Evolutionary conservation across 2,329 filamentous ascomycete species (phyloP).

Genomic region (Aureobasidium sp.): DNA sequence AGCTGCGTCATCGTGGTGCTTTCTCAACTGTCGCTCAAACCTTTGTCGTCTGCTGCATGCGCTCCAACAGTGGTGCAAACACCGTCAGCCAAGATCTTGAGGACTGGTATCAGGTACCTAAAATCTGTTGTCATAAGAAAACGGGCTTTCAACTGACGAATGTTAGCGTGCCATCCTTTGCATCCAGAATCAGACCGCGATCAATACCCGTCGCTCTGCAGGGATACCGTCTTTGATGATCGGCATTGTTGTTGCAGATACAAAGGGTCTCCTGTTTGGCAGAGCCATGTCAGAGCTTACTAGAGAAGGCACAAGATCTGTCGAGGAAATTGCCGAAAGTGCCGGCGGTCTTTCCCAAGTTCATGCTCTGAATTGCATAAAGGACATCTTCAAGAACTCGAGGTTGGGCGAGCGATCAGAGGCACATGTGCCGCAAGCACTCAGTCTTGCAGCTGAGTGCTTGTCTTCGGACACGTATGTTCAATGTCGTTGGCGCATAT

Average conservation of each 20-base stretch:
- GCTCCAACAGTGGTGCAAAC: conserved; percentile 24
- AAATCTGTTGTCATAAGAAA: background rate
- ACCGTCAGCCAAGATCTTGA: conserved; percentile 31
- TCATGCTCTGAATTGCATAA: conserved; percentile 87
- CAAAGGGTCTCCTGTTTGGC: conserved; percentile 48
- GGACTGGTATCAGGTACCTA: conserved; percentile 56
- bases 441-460: conserved; percentile 72
- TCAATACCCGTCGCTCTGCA: conserved; percentile 78
- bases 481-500: background rate
- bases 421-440: conserved; percentile 60
- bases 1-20: conserved; percentile 79
- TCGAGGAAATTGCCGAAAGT: conserved; percentile 45
- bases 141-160: background rate
- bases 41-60: conserved; percentile 72
- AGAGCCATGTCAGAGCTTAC: conserved; percentile 57
- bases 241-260: conserved; percentile 64
- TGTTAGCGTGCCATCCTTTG: conserved; percentile 54
- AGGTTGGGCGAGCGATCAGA: conserved; percentile 66
- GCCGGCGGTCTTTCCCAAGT: conserved; percentile 70
- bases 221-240: conserved; percentile 83
- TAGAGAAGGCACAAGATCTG: conserved; percentile 42
- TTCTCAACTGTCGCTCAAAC: conserved; percentile 90
- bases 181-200: conserved; percentile 68
- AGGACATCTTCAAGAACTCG: conserved; percentile 82
- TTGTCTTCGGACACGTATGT: conserved; percentile 68